phyloP scores from a whole-genome alignment of 306 rosid species.

The Trichosanthes cucumerina region DNA sequence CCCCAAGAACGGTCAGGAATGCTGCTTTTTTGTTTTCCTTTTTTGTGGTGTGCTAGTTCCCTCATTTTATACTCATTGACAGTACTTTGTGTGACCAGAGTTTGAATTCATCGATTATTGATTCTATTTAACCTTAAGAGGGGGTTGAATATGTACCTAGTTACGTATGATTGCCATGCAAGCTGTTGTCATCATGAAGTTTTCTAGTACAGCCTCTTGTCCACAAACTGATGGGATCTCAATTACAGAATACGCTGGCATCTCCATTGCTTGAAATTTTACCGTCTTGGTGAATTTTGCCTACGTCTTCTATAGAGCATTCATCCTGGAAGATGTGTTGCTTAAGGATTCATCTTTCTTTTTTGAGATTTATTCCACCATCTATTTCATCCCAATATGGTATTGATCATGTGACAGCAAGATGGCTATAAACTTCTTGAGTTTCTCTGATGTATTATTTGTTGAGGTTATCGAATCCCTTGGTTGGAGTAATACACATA shows the following conservation, averaged over 20 bases:
- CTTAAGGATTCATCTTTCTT: not conserved
- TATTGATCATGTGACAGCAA: not conserved
- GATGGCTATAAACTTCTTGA: not conserved
- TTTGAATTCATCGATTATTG: not conserved
- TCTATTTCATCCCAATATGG: not conserved
- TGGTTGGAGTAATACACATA: not conserved
- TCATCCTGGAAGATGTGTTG: constrained; percentile 3
- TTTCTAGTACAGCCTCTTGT: not conserved
- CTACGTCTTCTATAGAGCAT: not conserved
- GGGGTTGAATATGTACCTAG: not conserved
- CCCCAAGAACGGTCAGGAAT: not conserved
- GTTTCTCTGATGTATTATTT: not conserved
- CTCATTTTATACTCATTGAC: not conserved
- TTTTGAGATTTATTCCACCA: not conserved
- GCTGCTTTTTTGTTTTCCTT: constrained; percentile 6
- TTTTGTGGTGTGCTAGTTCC: not conserved
- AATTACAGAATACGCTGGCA: not conserved
- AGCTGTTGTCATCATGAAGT: not conserved
- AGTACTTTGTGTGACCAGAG: not conserved
- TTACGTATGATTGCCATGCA: not conserved
- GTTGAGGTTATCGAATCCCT: not conserved
- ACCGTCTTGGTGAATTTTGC: not conserved
- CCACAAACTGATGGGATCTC: not conserved
- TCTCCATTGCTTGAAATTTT: not conserved
- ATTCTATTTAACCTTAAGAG: not conserved